Evolutionary conservation across 768 basidiomycete species (phyloP).

Genomic region (Pisolithus marmoratus): DNA sequence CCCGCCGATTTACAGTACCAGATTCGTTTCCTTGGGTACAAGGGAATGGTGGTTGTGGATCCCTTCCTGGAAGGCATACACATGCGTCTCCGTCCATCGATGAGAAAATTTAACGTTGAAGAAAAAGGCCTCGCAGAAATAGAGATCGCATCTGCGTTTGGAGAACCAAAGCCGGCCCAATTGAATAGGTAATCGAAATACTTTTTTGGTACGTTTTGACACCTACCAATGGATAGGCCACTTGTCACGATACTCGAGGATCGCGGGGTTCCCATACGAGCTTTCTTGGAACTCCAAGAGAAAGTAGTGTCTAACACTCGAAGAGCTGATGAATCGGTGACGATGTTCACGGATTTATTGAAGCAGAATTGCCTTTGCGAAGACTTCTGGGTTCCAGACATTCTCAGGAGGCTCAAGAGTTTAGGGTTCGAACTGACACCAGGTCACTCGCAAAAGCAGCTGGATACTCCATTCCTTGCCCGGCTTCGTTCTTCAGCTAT

Average conservation of each 20-base stretch:
- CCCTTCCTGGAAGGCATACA: conserved; percentile 43
- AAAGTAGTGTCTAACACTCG: conserved; percentile 48
- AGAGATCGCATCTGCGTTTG: conserved; percentile 67
- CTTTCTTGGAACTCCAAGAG: conserved; percentile 60
- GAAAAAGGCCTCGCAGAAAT: conserved; percentile 49
- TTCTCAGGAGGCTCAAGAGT: conserved; percentile 44
- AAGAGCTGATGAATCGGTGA: conserved; percentile 54
- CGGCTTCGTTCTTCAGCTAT: conserved; percentile 56
- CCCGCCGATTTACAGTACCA: conserved; percentile 43
- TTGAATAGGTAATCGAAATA: conserved; percentile 56
- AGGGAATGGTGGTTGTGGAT: conserved; percentile 76
- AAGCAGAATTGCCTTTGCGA: conserved; percentile 40
- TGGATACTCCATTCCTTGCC: conserved; percentile 54
- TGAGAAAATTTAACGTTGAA: conserved; percentile 67
- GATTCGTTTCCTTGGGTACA: conserved; percentile 82
- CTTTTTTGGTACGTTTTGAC: neutral
- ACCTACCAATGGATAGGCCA: conserved; percentile 38
- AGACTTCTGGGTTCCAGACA: conserved; percentile 43
- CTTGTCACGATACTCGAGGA: conserved; percentile 78
- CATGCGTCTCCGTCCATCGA: conserved; percentile 67
- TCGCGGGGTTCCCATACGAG: conserved; percentile 51
- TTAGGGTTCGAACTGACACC: conserved; percentile 44
- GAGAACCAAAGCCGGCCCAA: conserved; percentile 54
- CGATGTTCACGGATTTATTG: conserved; percentile 44
- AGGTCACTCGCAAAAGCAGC: conserved; percentile 23